Percentiles rank a stretch among this genome's conserved stretches.
Conservation (phyloP, 179 eudicot species). For the Carnegiea gigantea region DNA sequence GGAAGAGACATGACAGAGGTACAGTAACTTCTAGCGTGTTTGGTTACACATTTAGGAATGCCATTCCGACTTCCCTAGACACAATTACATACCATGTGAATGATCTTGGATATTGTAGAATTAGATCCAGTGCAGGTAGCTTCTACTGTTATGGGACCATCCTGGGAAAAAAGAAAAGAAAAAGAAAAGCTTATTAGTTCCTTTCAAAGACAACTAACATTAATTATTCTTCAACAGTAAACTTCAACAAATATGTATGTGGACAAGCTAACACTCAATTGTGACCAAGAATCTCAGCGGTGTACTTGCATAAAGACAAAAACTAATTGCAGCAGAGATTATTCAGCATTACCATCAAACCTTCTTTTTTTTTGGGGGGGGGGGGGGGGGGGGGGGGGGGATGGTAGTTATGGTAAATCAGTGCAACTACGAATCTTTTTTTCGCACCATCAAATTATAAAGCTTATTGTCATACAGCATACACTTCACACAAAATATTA, state of each 20-base stretch:
- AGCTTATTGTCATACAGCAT: no score
- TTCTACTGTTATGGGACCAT: constrained; percentile 89
- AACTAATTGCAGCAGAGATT: no score
- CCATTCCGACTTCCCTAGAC: neutral
- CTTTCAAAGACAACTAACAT: neutral
- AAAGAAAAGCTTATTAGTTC: neutral
- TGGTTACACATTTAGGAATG: neutral
- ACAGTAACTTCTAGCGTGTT: neutral
- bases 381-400: no score
- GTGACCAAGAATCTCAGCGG: neutral
- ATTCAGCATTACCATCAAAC: no score
- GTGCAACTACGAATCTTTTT: no score
- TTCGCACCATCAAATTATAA: no score
- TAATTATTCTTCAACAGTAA: constrained; percentile 1
- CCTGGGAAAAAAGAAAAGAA: constrained; percentile 42
- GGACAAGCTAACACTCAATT: neutral
- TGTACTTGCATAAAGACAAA: neutral
- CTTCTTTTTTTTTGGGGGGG: no score
- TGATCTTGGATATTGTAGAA: constrained; percentile 85
- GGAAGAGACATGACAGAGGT: neutral
- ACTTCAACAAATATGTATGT: neutral
- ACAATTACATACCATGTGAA: constrained; percentile 60
- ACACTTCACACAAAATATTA: no score
- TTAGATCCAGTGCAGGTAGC: constrained; percentile 91
- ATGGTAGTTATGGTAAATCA: no score